Evolutionary conservation across 192 early-diverging fungal genomes (phyloP), one percentile per base, ranked within the genome.

Genomic region (Gaertneriomyces semiglobifer): DNA sequence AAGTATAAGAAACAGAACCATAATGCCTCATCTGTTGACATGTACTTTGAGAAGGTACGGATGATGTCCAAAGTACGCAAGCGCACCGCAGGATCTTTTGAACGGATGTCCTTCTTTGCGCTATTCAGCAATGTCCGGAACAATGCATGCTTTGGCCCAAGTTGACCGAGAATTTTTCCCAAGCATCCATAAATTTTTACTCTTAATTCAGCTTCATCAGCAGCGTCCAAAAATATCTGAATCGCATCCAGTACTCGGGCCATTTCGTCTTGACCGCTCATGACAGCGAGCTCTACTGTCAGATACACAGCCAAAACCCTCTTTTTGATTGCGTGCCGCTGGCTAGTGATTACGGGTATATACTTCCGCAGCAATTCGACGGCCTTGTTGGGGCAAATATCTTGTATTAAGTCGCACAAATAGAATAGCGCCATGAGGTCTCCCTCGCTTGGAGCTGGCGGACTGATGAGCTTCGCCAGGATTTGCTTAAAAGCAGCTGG

Each of bases 371-470:
- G 54, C 33, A 84, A 56, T 44, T 79, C 80, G 5, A 69, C 69
- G 3, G 80, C 77, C 59, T 82, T 81, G 54, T 74, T 70, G 18
- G 76, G 65, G 53, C 60, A 67, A 50, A 82, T 65, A 11, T 83
- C 75, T 40, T 71, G 58, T 16, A 84, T 73, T 6, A 76, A 33
- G 48, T 82, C 82, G 20, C 66, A 60, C 16, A 79, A 33, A 60
- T 80, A 84, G 47, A 80, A 70, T n/a, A 84, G 63, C 8, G 81
- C 81, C 45, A 84, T 69, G 11, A 84, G 53, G 20, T 84, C 82
- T 19, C 82, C 82, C 57, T 84, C 82, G 60, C 70, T 76, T 12
- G 72, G 70, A 39, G 75, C 48, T 4, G 72, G 6, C 48, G 70
- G 48, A 6, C 60, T 45, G 9, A 74, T 68, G 19, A 82, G 54